Conservation (phyloP, 192 early-diverging fungal species). For the Lobosporangium transversale region DNA sequence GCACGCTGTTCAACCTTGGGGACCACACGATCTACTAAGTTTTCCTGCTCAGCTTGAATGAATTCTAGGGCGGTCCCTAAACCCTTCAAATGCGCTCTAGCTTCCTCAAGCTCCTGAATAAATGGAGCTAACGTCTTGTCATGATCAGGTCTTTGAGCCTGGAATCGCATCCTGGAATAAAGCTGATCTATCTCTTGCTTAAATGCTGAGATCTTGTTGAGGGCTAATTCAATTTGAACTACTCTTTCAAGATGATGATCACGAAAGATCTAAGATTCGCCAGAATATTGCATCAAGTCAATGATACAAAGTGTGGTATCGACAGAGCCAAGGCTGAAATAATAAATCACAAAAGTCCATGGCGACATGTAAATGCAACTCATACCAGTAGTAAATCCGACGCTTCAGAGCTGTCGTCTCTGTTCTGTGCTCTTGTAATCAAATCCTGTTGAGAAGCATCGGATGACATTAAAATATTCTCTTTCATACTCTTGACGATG, state of each 20-base stretch:
- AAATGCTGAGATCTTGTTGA: constrained; percentile 14
- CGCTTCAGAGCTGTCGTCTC: not conserved
- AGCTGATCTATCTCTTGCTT: constrained; percentile 25
- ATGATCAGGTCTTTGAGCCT: constrained; percentile 17
- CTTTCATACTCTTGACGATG: not conserved
- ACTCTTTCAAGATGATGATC: constrained; percentile 36
- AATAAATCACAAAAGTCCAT: not conserved
- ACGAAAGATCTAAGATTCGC: constrained; percentile 2
- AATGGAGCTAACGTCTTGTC: constrained; percentile 9
- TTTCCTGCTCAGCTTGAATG: constrained; percentile 45
- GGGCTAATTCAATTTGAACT: constrained; percentile 15
- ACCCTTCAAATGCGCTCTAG: constrained; percentile 25
- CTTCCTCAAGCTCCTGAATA: constrained; percentile 36
- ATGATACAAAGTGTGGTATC: no score
- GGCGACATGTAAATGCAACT: not conserved
- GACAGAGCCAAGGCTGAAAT: no score
- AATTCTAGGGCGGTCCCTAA: constrained; percentile 31
- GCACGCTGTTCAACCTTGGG: constrained; percentile 14
- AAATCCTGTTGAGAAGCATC: not conserved
- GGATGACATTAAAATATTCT: not conserved
- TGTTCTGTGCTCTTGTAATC: not conserved
- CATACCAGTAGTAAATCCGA: constrained; percentile 13
- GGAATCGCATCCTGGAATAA: constrained; percentile 18
- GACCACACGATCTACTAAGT: constrained; percentile 33
- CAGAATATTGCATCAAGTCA: no score